Evolutionary conservation across 495 filamentous ascomycete genomes (phyloP).

Genomic region (Bacidia rubella): DNA sequence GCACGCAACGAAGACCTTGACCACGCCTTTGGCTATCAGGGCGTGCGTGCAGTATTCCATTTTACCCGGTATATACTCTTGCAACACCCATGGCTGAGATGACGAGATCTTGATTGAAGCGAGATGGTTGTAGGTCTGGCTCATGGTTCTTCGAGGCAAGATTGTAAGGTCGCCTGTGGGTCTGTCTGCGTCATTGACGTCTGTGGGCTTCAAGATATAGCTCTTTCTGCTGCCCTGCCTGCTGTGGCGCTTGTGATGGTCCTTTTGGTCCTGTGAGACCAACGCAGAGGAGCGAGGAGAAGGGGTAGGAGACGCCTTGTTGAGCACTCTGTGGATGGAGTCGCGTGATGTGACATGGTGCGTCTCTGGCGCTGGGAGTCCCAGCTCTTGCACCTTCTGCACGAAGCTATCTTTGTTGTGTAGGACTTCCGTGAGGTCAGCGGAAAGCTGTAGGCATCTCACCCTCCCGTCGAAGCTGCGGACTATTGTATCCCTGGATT

Average conservation of each 20-base stretch:
- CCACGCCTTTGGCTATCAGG: constrained; percentile 43
- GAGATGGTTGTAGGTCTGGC: constrained; percentile 40
- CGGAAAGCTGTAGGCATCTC: constrained; percentile 44
- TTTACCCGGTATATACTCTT: constrained; percentile 48
- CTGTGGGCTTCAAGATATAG: constrained; percentile 51
- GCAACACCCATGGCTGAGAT: constrained; percentile 49
- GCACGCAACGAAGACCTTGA: constrained; percentile 52
- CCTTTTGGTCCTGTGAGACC: not conserved
- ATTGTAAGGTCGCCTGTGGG: constrained; percentile 29
- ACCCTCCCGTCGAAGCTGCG: constrained; percentile 24
- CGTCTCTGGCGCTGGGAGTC: constrained; percentile 45
- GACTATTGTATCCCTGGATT: constrained; percentile 49
- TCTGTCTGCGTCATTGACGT: constrained; percentile 30
- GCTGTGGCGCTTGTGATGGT: constrained; percentile 7
- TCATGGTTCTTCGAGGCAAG: constrained; percentile 39
- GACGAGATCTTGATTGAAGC: constrained; percentile 40
- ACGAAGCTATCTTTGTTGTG: constrained; percentile 48
- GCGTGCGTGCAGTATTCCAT: constrained; percentile 55
- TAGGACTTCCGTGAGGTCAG: constrained; percentile 34
- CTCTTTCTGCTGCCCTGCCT: constrained; percentile 28
- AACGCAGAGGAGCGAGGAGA: not conserved
- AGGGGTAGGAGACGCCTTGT: not conserved
- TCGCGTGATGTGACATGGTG: constrained; percentile 43
- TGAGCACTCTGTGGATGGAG: constrained; percentile 42
- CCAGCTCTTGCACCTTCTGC: constrained; percentile 32